Evolutionary conservation across 371 early-diverging fungal genomes (phyloP), one percentile per base, ranked within the genome.

Genomic region (Haplosporangium sp.): DNA sequence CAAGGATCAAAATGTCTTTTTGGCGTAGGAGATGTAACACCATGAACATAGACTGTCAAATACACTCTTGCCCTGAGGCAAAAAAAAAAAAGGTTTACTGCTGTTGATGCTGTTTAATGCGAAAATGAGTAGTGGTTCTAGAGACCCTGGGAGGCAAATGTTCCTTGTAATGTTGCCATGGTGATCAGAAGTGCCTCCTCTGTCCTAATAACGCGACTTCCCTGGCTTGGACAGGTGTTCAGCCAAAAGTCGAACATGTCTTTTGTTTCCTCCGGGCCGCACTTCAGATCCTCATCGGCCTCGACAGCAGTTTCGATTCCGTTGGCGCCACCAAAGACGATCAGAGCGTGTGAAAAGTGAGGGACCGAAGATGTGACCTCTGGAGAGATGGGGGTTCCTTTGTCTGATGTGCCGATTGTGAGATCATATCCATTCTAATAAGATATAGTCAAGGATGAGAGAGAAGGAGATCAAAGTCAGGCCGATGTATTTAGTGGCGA

Each of bases 301-400:
- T 92, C 93, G 18, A 93, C 86, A 2, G 91, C 88, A 20, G 89
- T 85, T 68, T 93, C 91, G 40, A 94, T 65, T 20, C 93, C 93
- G 41, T 83, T 86, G 11, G 84, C 83, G 5, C 91, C 92, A 42
- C 94, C 94, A 83, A 94, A 90, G 20, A 90, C 88, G 63, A 94
- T 73, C 42, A 94, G 63, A 14, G 90, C 59, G 76, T 92, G 92
- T 16, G 88, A 85, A 80, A 68, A 63, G 50, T 57, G 37, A 29
- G 74, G 59, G 47, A 80, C 57, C 5, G 66, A 56, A 37, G 82
- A 62, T 6, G 80, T 59, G 43, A 77, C 72, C 14, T 63, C 65
- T 23, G 83, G 63, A 38, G 84, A 83, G 54, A 90, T 59, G 23
- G 84, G 73, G n/a, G 82, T 59, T 38, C 87, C 90, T 46, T 83